phyloP scores from a whole-genome alignment of 2,329 filamentous ascomycete genomes.

The Neofusicoccum umdonicola region DNA sequence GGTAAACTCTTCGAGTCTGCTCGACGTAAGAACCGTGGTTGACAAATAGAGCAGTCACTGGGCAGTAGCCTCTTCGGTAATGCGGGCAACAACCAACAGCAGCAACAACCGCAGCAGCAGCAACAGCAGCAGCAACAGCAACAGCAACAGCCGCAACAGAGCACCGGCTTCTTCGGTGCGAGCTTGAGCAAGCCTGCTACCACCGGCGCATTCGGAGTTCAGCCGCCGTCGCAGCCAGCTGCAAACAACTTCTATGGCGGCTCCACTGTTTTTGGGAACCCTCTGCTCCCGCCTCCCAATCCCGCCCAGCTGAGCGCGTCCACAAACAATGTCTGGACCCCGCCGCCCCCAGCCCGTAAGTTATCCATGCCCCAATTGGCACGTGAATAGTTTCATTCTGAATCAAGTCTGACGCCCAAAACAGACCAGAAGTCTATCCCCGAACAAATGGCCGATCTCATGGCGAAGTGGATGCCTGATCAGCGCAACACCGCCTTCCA shows the following conservation, averaged over 20 bases:
- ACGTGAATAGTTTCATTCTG: neutral
- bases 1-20: neutral
- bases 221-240: neutral
- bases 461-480: constrained; percentile 71
- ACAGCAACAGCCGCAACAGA: constrained; percentile 17
- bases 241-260: constrained; percentile 23
- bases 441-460: constrained; percentile 69
- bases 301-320: constrained; percentile 2
- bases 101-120: neutral
- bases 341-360: constrained; percentile 13
- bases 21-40: neutral
- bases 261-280: constrained; percentile 36
- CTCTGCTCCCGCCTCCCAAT: constrained; percentile 6
- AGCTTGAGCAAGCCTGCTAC: constrained; percentile 30
- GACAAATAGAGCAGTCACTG: neutral
- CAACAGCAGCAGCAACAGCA: constrained; percentile 10
- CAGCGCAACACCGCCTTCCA: constrained; percentile 71
- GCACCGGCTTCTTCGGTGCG: constrained; percentile 13
- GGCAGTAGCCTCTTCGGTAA: constrained; percentile 43
- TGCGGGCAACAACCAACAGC: constrained; percentile 20
- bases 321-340: constrained; percentile 12
- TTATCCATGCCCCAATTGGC: neutral
- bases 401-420: constrained; percentile 14
- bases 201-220: constrained; percentile 23
- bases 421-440: constrained; percentile 68